Percentiles rank a stretch among this genome's conserved stretches.
Conservation (phyloP, 2,329 filamentous ascomycete genomes). For the Mycosphaerella sp. region DNA sequence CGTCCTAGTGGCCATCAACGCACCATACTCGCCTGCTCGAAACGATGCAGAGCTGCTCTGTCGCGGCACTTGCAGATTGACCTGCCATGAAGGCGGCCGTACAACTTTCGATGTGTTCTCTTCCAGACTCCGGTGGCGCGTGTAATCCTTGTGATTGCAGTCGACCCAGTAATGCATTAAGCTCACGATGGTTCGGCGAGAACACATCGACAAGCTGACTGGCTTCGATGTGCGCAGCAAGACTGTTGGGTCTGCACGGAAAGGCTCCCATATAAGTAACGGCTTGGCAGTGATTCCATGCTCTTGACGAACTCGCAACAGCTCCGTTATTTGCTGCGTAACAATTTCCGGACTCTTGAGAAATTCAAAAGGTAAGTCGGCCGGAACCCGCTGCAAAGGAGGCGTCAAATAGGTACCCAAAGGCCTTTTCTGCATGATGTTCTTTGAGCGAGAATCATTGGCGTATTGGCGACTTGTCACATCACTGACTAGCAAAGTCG, state of each 20-base stretch:
- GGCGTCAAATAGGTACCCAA: slow-evolving; percentile 13
- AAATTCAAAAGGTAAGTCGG: slow-evolving; percentile 9
- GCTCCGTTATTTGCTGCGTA: slow-evolving; percentile 15
- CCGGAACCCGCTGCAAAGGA: slow-evolving; percentile 10
- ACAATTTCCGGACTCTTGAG: slow-evolving; percentile 19
- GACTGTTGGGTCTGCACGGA: slow-evolving; percentile 22
- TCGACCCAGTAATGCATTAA: slow-evolving; percentile 23
- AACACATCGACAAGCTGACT: slow-evolving; percentile 25
- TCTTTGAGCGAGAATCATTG: background rate
- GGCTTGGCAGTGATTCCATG: slow-evolving; percentile 11
- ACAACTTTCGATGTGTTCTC: slow-evolving; percentile 19
- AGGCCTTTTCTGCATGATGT: slow-evolving; percentile 9
- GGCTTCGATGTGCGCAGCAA: slow-evolving; percentile 20
- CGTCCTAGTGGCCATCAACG: slow-evolving; percentile 18
- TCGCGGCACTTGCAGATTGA: slow-evolving; percentile 3
- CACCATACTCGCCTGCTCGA: slow-evolving; percentile 26
- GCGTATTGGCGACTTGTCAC: background rate
- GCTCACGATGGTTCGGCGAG: slow-evolving; percentile 31
- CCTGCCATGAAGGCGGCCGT: slow-evolving; percentile 19
- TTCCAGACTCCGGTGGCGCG: slow-evolving; percentile 12
- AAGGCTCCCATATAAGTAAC: slow-evolving; percentile 29
- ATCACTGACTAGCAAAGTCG: slow-evolving; percentile 8
- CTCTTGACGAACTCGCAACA: slow-evolving; percentile 8
- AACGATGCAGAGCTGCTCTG: slow-evolving; percentile 21
- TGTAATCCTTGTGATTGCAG: slow-evolving; percentile 8